Evolutionary conservation across 352 stramenopile species (phyloP), one percentile per base, ranked within the genome.

Genomic region (Phytophthora pini): DNA sequence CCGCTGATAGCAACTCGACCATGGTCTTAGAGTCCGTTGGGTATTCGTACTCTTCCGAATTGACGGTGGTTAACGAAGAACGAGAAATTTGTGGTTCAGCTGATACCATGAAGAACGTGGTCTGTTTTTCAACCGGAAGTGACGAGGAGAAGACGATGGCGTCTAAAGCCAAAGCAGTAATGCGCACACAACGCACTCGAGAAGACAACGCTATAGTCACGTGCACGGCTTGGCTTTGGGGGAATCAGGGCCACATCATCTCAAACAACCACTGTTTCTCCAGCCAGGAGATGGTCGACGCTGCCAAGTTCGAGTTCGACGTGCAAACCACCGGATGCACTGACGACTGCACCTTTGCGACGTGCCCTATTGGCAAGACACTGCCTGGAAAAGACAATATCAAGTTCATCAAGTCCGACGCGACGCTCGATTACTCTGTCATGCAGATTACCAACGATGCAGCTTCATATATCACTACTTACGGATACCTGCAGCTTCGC

Each of bases 251-350:
- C 41, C 82, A 90, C 56, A 60, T 90, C 22, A 74, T 90, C 47
- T 88, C 82, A 49, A 90, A 90, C 73, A 82, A 87, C 53, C 80
- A 87, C 67, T 74, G 66, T 48, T 83, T 90, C 50, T 74, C 61
- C 8, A 71, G 55, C 13, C 61, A 74, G 40, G 55, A 67, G 31
- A 83, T 83, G 75, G 75, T 83, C 32, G 72, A 79, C 47, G 72
- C 72, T 5, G 56, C 74, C 22, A 70, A 67, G 32, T 79, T 68
- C 48, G 82, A 91, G 66, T 90, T 91, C 32, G 84, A 80, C 17
- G 82, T 85, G 15, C 72, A 93, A 66, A 73, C 77, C 22, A 31
- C 67, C 17, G 55, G 71, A 13, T 92, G 84, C 31, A 72, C 22
- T 22, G 82, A 79, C 39, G 69, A 73, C 41, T 85, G 76, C 52